Evolutionary conservation across 768 basidiomycete species (phyloP).

Genomic region (Psilocybe tampanensis): DNA sequence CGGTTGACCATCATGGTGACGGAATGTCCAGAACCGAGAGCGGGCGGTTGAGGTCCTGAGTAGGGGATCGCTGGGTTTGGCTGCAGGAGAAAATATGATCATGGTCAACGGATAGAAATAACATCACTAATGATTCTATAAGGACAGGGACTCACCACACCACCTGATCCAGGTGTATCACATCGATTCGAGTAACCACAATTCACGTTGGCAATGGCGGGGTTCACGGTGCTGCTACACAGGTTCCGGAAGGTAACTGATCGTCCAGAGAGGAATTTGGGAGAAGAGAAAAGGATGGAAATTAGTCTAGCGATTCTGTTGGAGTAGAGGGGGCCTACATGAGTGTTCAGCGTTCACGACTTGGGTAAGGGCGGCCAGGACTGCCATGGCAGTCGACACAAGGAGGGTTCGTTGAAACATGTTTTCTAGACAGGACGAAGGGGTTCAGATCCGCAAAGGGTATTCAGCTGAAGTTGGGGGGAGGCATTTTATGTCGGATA

Average conservation of each 20-base stretch:
- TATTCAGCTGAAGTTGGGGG: too few relatives aligned
- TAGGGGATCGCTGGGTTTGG: slow-evolving; percentile 34
- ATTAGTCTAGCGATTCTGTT: too few relatives aligned
- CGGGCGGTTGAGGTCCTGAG: slow-evolving; percentile 35
- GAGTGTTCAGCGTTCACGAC: slow-evolving; percentile 21
- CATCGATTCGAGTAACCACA: slow-evolving; percentile 45
- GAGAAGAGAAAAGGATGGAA: background rate
- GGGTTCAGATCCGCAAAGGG: too few relatives aligned
- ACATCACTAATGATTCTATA: too few relatives aligned
- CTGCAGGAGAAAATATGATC: slow-evolving; percentile 11
- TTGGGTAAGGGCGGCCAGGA: slow-evolving; percentile 1
- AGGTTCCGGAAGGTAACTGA: slow-evolving; percentile 39
- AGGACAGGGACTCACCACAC: slow-evolving; percentile 32
- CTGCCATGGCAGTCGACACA: background rate
- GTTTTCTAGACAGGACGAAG: background rate
- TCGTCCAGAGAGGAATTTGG: background rate
- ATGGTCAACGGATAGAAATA: too few relatives aligned
- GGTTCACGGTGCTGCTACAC: slow-evolving; percentile 30
- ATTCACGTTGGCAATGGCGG: slow-evolving; percentile 38
- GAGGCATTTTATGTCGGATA: too few relatives aligned
- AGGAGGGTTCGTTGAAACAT: slow-evolving; percentile 5
- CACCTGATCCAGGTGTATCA: slow-evolving; percentile 34
- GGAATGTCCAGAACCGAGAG: slow-evolving; percentile 26
- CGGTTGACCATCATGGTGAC: slow-evolving; percentile 31
- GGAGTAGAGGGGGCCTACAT: slow-evolving; percentile 12